Conservation (phyloP, 306 rosid genomes). For the Clitoria ternatea region DNA sequence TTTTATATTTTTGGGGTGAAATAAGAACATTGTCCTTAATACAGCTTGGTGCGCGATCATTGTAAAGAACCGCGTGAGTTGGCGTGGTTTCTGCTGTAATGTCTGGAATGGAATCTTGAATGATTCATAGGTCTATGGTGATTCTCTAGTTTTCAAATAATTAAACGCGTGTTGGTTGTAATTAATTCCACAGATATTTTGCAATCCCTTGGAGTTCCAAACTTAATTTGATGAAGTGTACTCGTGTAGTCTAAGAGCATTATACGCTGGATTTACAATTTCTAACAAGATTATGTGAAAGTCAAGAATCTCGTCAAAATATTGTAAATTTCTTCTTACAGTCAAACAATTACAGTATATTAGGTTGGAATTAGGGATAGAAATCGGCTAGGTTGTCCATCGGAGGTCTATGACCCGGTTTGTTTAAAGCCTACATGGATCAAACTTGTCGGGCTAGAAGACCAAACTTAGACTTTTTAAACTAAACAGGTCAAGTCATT, state of each 20-base stretch:
- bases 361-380: too few relatives aligned
- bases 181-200: conserved; percentile 27
- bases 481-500: too few relatives aligned
- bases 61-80: conserved; percentile 7
- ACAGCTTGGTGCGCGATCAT: conserved; percentile 7
- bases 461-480: too few relatives aligned
- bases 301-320: background rate
- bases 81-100: background rate
- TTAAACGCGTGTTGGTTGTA: conserved; percentile 25
- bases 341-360: conserved; percentile 8
- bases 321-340: background rate
- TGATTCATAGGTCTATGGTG: background rate
- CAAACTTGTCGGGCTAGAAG: too few relatives aligned
- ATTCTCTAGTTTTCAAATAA: background rate
- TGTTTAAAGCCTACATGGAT: too few relatives aligned
- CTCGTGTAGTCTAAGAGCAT: background rate
- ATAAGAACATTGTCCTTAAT: background rate
- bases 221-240: background rate
- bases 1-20: too few relatives aligned
- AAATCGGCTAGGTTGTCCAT: too few relatives aligned
- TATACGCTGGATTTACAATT: background rate
- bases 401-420: too few relatives aligned
- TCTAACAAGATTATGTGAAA: background rate
- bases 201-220: conserved; percentile 24
- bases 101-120: conserved; percentile 14